These are phyloP conservation scores for Jasminum sambac DNA, from an alignment of 257 asterid species.

Conservation along the genomic window DNA sequence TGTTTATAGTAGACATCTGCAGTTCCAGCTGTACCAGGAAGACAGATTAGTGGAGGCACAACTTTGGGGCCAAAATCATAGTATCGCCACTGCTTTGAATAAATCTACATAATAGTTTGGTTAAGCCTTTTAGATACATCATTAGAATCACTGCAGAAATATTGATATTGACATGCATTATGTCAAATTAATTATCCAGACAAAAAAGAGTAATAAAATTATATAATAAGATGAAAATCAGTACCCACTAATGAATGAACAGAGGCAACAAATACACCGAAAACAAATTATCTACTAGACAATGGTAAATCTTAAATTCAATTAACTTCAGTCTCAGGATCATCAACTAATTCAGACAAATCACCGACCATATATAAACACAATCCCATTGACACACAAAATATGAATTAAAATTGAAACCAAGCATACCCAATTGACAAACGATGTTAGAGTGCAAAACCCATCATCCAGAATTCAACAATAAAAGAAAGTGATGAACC, in stretches of 20 bases:
- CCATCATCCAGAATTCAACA: slow-evolving; percentile 23
- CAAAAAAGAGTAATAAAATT: neutral
- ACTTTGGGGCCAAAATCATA: slow-evolving; percentile 97
- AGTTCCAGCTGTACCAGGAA: slow-evolving; percentile 94
- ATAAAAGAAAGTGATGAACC: slow-evolving; percentile 3
- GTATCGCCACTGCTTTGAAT: slow-evolving; percentile 95
- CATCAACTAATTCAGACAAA: slow-evolving; percentile 7
- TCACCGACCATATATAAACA: slow-evolving; percentile 10
- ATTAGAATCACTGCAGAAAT: slow-evolving; percentile 5
- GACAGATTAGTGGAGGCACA: slow-evolving; percentile 91
- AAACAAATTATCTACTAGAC: slow-evolving; percentile 15
- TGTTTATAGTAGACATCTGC: slow-evolving; percentile 97
- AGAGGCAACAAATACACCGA: slow-evolving; percentile 10
- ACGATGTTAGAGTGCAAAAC: slow-evolving; percentile 18
- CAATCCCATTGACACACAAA: neutral
- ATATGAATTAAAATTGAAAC: neutral
- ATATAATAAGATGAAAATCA: neutral
- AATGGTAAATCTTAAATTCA: slow-evolving; percentile 14
- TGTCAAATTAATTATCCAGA: neutral
- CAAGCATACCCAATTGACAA: slow-evolving; percentile 20
- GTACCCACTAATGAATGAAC: slow-evolving; percentile 8
- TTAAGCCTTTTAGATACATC: slow-evolving; percentile 1
- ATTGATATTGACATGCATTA: slow-evolving; percentile 14
- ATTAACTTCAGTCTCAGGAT: slow-evolving; percentile 6
- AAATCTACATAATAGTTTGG: slow-evolving; percentile 55